Evolutionary conservation across 345 rosid species (phyloP).

Genomic region (Streptanthus diversifolius): DNA sequence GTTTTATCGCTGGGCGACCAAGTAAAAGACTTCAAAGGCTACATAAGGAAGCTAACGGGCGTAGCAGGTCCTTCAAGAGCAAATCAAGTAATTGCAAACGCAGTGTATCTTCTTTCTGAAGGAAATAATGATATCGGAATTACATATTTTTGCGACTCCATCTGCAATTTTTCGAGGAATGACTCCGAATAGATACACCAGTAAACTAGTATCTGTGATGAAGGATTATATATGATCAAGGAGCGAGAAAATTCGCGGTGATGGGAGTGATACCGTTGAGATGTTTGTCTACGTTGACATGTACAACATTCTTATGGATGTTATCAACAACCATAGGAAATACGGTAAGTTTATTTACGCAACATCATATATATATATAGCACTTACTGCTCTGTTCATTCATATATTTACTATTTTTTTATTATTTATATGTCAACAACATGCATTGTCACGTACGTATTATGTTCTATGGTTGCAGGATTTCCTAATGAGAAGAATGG

Average conservation of each 20-base stretch:
- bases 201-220: constrained; percentile 22
- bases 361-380: neutral
- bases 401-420: no score
- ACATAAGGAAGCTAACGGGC: constrained; percentile 35
- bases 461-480: constrained; percentile 23
- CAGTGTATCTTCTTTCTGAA: constrained; percentile 38
- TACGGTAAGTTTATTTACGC: constrained; percentile 44
- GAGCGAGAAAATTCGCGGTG: constrained; percentile 35
- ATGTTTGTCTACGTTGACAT: constrained; percentile 47
- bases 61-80: constrained; percentile 37
- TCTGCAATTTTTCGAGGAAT: constrained; percentile 25
- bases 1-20: constrained; percentile 47
- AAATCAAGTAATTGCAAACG: constrained; percentile 31
- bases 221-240: constrained; percentile 26
- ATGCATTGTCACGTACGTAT: neutral
- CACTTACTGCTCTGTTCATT: neutral
- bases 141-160: constrained; percentile 40
- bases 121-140: constrained; percentile 64
- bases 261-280: constrained; percentile 37
- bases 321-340: constrained; percentile 44
- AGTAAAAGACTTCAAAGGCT: constrained; percentile 42
- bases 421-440: no score
- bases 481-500: constrained; percentile 20
- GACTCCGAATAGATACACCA: constrained; percentile 38
- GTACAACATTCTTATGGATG: constrained; percentile 46